Conservation (phyloP, 2,329 filamentous ascomycete species). For the Sarocladium brachiariae region DNA sequence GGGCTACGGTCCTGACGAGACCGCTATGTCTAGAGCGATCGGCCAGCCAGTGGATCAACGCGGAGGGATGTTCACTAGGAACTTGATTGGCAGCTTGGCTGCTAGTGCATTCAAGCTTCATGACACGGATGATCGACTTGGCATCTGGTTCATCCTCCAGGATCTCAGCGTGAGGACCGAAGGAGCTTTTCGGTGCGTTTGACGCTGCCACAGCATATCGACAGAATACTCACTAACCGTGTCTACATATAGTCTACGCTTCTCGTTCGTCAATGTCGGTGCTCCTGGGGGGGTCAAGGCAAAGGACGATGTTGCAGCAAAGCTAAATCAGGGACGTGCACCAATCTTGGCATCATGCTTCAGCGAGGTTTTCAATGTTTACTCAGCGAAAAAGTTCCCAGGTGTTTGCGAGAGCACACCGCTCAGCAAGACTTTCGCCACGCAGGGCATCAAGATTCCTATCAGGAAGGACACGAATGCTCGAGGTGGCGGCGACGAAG, state of each 20-base stretch:
- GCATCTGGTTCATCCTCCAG: slow-evolving; percentile 95
- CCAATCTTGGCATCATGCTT: slow-evolving; percentile 81
- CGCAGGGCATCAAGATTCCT: slow-evolving; percentile 93
- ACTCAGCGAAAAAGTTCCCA: slow-evolving; percentile 95
- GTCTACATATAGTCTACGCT: slow-evolving; percentile 44
- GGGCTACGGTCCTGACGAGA: slow-evolving; percentile 24
- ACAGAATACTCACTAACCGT: background rate
- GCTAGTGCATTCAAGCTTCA: slow-evolving; percentile 81
- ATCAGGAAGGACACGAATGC: slow-evolving; percentile 76
- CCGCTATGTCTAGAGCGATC: slow-evolving; percentile 23
- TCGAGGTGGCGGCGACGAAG: slow-evolving; percentile 46
- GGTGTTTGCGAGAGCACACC: slow-evolving; percentile 91
- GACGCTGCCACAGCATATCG: background rate
- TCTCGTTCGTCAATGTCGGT: slow-evolving; percentile 81
- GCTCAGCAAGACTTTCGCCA: slow-evolving; percentile 86
- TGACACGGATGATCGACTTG: slow-evolving; percentile 72
- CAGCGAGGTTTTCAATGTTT: slow-evolving; percentile 86
- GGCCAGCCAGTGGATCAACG: slow-evolving; percentile 40
- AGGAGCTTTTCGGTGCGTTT: slow-evolving; percentile 71
- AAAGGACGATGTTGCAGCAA: slow-evolving; percentile 23
- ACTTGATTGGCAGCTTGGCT: slow-evolving; percentile 85
- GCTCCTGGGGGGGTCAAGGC: slow-evolving; percentile 32
- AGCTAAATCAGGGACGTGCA: slow-evolving; percentile 52
- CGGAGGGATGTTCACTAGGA: slow-evolving; percentile 86
- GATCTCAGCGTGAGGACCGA: slow-evolving; percentile 93